phyloP scores from a whole-genome alignment of 306 rosid species.

The Lotus japonicus region DNA sequence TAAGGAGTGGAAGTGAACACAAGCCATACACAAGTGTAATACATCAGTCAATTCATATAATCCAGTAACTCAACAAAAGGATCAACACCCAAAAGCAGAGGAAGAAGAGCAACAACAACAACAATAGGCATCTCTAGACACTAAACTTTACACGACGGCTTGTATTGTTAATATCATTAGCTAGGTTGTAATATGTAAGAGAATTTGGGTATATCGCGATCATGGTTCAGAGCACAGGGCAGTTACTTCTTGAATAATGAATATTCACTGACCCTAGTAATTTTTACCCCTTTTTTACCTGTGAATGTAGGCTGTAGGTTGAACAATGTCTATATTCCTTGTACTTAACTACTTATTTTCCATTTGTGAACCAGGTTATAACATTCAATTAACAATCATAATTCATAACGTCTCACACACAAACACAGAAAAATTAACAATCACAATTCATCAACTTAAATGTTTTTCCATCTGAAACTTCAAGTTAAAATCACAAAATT shows the following conservation, averaged over 20 bases:
- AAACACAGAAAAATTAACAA: neutral
- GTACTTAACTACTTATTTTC: neutral
- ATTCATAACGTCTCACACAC: neutral
- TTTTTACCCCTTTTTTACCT: neutral
- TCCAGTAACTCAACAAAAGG: neutral
- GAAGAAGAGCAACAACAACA: neutral
- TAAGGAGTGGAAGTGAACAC: neutral
- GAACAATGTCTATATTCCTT: neutral
- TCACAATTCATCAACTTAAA: neutral
- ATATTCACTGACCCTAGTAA: neutral
- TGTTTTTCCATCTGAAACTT: neutral
- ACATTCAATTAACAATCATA: constrained; percentile 9
- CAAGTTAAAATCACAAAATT: neutral
- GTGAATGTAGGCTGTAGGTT: neutral
- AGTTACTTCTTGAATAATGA: neutral
- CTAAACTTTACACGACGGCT: neutral
- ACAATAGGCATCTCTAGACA: neutral
- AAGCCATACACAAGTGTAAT: neutral
- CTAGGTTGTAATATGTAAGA: neutral
- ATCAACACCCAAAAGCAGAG: neutral
- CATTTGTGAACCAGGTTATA: neutral
- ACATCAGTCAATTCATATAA: neutral
- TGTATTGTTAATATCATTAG: neutral
- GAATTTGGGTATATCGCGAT: neutral
- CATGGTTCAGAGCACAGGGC: neutral